Percentiles rank a stretch among this genome's conserved stretches.
Evolutionary conservation across 192 early-diverging fungal species (phyloP).

Genomic region (Coemansia erecta): DNA sequence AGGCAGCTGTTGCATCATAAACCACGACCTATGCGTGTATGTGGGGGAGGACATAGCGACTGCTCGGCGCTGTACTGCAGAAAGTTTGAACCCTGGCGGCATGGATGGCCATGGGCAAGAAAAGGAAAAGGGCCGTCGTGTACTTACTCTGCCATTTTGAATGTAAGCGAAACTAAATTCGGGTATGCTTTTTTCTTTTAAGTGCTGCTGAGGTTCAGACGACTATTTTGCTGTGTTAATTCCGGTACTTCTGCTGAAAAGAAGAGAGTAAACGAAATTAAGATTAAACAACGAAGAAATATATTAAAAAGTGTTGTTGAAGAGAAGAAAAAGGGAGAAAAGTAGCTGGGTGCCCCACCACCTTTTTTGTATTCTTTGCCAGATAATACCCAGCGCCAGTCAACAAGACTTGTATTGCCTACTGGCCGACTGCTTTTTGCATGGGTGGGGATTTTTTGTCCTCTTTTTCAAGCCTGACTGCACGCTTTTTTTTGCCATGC

Average conservation of each 20-base stretch:
- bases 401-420: too few species aligned
- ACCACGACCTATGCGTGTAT: too few species aligned
- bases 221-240: constrained; percentile 12
- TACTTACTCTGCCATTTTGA: constrained; percentile 54
- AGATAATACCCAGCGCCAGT: neutral
- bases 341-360: neutral
- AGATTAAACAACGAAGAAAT: constrained; percentile 16
- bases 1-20: too few species aligned
- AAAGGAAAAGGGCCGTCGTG: neutral
- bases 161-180: neutral
- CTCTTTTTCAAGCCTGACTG: neutral
- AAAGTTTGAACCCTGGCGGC: neutral
- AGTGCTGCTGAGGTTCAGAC: constrained; percentile 6
- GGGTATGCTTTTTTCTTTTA: constrained; percentile 20
- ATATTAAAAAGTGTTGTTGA: constrained; percentile 15
- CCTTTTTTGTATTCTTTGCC: neutral
- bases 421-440: too few species aligned
- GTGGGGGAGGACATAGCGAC: too few species aligned
- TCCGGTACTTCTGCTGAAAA: constrained; percentile 35
- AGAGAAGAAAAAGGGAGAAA: constrained; percentile 20
- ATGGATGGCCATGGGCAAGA: neutral
- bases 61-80: too few species aligned
- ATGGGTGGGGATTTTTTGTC: neutral
- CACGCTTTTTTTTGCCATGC: neutral
- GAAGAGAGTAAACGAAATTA: constrained; percentile 29